These are phyloP conservation scores for Nicotiana tomentosiformis DNA, from an alignment of 257 asterid genomes.

Conservation along the genomic window DNA sequence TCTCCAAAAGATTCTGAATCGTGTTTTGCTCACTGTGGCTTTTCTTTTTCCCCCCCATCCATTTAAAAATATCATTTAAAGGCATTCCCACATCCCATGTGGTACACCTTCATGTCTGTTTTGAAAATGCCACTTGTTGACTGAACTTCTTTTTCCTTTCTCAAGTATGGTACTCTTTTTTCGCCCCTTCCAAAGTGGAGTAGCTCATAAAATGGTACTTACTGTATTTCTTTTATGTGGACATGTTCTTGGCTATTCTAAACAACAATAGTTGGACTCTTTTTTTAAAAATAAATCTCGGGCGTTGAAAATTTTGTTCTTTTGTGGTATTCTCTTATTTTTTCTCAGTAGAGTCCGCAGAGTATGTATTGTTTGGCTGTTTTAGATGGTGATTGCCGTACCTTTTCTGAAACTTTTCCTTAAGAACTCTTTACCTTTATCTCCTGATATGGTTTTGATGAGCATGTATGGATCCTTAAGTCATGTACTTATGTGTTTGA, in stretches of 20 bases:
- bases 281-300: no score
- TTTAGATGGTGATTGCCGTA: not conserved
- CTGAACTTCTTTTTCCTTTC: not conserved
- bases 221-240: not conserved
- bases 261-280: not conserved
- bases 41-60: not conserved
- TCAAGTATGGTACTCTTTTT: not conserved
- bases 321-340: not conserved
- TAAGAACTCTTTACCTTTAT: not conserved
- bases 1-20: not conserved
- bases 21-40: not conserved
- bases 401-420: not conserved
- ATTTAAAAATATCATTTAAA: not conserved
- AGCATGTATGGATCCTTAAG: not conserved
- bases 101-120: not conserved
- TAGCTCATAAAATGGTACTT: not conserved
- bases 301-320: not conserved
- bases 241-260: not conserved
- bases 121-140: not conserved
- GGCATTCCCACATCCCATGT: not conserved
- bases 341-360: not conserved
- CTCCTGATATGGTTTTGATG: not conserved
- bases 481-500: not conserved
- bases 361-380: not conserved
- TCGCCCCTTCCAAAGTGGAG: not conserved